Conservation (phyloP, 306 rosid species). For the Luffa acutangula region DNA sequence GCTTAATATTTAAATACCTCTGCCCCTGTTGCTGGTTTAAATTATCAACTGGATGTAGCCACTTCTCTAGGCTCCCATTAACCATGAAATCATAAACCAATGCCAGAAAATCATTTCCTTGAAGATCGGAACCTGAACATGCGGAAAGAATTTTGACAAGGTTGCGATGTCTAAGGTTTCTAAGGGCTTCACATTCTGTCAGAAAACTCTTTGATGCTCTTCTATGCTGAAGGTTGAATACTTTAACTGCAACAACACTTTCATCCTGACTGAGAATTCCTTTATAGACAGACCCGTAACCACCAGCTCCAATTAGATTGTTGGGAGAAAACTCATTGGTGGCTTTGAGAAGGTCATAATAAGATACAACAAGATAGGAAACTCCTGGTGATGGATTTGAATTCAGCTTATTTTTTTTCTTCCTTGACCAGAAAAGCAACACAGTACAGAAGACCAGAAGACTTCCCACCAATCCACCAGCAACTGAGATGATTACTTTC, state of each 20-base stretch:
- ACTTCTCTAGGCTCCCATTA: conserved; percentile 64
- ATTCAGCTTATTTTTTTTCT: neutral
- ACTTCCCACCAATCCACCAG: neutral
- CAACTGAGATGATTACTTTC: neutral
- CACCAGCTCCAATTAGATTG: conserved; percentile 24
- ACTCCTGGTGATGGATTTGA: neutral
- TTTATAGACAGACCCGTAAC: conserved; percentile 23
- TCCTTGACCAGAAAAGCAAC: neutral
- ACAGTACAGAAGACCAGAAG: neutral
- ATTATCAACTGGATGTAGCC: conserved; percentile 26
- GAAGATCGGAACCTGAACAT: conserved; percentile 15
- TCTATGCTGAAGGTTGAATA: conserved; percentile 12
- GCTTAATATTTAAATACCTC: neutral
- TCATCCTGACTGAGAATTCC: conserved; percentile 2
- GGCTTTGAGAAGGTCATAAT: conserved; percentile 18
- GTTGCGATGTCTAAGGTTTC: conserved; percentile 13
- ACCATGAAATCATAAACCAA: conserved; percentile 46
- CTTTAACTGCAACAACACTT: conserved; percentile 18
- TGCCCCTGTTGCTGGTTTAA: conserved; percentile 5
- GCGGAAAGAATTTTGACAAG: conserved; percentile 8
- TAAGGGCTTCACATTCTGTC: conserved; percentile 19
- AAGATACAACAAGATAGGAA: conserved; percentile 15
- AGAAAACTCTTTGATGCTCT: conserved; percentile 13
- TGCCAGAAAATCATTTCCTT: conserved; percentile 51
- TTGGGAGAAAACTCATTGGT: conserved; percentile 18